Evolutionary conservation across 2,329 filamentous ascomycete genomes (phyloP), one percentile per base, ranked within the genome.

Genomic region (Trichophyton equinum): DNA sequence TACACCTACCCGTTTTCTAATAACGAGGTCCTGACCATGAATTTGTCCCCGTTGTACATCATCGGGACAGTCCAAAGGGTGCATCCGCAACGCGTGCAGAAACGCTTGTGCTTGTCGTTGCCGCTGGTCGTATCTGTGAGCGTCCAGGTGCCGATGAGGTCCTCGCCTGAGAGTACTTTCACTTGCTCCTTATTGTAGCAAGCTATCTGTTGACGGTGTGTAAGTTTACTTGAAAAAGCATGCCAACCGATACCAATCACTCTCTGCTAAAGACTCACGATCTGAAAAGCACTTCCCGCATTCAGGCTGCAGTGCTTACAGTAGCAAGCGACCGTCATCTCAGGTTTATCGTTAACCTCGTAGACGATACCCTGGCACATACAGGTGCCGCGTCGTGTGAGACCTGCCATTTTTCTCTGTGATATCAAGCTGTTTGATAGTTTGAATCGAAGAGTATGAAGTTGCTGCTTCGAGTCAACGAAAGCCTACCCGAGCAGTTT

Each of bases 51-150:
- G 2, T 22, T 22, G 20, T 3, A 20, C 4, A 22, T 20, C 44
- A 38, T 61, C 2, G 61, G 61, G 4, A 62, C 58, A 8, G 58
- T 62, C 61, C 61, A 62, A 18, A 62, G 55, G 18, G 61, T 62
- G 49, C 61, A 60, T 11, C 47, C 56, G 47, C 36, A 59, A 2
- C 40, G 55, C 11, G 53, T 58, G 56, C n/a, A 61, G 46, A 56
- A 59, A n/a, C 56, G 42, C 1, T 30, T 51, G 38, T 56, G 15
- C n/a, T 58, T 62, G 20, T 20, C 57, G 27, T 57, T 51, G 46
- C 56, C 22, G 20, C 56, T 56, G n/a, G 18, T 59, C 5, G 53
- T 53, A 4, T 55, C 11, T 27, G 57, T 55, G 13, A 61, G 25
- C 2, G 44, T 53, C 11, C 47, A 53, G 3, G 9, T 13, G 18